These are phyloP conservation scores for Microcera coccophila DNA, from an alignment of 2,329 filamentous ascomycete genomes.

Conservation along the genomic window DNA sequence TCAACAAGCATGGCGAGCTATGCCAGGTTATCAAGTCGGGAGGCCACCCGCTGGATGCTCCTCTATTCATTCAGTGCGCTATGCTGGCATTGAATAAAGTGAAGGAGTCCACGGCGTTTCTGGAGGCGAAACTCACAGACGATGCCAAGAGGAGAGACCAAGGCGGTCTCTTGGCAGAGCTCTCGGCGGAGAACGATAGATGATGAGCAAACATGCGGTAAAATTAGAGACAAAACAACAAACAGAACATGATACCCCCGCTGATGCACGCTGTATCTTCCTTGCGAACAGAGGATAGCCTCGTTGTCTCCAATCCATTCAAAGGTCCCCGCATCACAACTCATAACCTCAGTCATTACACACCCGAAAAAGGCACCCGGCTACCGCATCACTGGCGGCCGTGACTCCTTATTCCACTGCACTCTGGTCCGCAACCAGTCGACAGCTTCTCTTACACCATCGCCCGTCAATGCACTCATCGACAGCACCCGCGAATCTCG, in stretches of 20 bases:
- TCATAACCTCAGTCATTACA: conserved; percentile 16
- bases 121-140: conserved; percentile 69
- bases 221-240: conserved; percentile 14
- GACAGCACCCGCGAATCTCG: conserved; percentile 88
- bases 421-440: conserved; percentile 92
- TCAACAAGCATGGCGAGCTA: conserved; percentile 86
- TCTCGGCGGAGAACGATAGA: conserved; percentile 80
- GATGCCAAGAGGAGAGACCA: conserved; percentile 75
- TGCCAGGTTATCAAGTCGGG: conserved; percentile 90
- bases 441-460: conserved; percentile 89
- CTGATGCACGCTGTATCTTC: conserved; percentile 11
- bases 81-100: conserved; percentile 72
- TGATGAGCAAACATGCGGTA: conserved; percentile 19
- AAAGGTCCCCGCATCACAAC: conserved; percentile 11
- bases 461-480: conserved; percentile 82
- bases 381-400: conserved; percentile 90
- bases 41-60: conserved; percentile 75
- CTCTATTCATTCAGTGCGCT: conserved; percentile 72
- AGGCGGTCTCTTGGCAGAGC: conserved; percentile 72
- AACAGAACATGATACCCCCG: conserved; percentile 31
- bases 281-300: too few relatives aligned
- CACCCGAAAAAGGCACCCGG: conserved; percentile 1
- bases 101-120: conserved; percentile 70
- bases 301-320: conserved; percentile 6
- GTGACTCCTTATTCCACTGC: conserved; percentile 92